Conservation (phyloP, 352 stramenopile species). For the Peronosclerospora sorghi region DNA sequence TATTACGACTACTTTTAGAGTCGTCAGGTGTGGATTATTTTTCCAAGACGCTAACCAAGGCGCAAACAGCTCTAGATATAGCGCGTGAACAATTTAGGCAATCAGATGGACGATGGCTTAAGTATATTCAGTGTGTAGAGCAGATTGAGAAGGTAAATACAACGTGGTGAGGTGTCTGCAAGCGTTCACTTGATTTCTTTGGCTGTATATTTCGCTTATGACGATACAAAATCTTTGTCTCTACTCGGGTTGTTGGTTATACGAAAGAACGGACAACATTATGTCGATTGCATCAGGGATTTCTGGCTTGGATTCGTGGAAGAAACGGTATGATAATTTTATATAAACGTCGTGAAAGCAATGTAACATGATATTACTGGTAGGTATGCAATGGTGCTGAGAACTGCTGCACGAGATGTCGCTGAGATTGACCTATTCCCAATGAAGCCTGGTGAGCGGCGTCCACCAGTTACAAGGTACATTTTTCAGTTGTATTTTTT, state of each 20-base stretch:
- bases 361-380: no score
- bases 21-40: constrained; percentile 38
- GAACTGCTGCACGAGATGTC: constrained; percentile 34
- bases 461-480: constrained; percentile 49
- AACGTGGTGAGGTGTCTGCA: not conserved
- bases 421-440: constrained; percentile 77
- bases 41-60: constrained; percentile 35
- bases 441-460: constrained; percentile 64
- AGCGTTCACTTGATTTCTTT: constrained; percentile 2
- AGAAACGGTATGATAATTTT: constrained; percentile 39
- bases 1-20: constrained; percentile 48
- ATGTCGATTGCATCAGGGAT: constrained; percentile 64
- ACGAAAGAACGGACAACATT: constrained; percentile 73
- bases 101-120: constrained; percentile 24
- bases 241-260: constrained; percentile 68
- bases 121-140: constrained; percentile 61
- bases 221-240: constrained; percentile 54
- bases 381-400: constrained; percentile 10
- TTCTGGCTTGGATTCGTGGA: constrained; percentile 73
- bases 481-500: not conserved
- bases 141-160: constrained; percentile 60
- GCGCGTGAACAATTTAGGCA: constrained; percentile 43
- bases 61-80: constrained; percentile 61
- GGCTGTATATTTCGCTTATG: not conserved
- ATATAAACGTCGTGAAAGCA: no score